Percentiles rank a stretch among this genome's conserved stretches.
Conservation (phyloP, 2,329 filamentous ascomycete genomes). For the Podosphaera xanthii region DNA sequence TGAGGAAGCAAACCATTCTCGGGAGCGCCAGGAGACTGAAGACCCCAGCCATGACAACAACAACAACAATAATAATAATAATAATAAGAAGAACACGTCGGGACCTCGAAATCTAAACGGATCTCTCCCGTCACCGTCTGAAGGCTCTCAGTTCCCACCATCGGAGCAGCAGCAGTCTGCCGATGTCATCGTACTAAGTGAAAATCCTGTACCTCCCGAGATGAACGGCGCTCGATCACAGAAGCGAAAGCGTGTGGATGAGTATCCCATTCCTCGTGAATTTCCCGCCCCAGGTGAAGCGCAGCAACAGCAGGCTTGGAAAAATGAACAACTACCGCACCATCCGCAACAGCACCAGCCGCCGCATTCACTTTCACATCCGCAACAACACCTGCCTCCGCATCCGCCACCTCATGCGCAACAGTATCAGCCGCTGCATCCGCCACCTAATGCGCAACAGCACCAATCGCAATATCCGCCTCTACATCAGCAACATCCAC, state of each 20-base stretch:
- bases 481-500: no score
- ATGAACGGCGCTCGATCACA: constrained; percentile 12
- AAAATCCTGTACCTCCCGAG: constrained; percentile 5
- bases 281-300: constrained; percentile 11
- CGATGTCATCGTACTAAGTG: constrained; percentile 10
- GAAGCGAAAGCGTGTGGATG: constrained; percentile 12
- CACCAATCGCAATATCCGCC: no score
- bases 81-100: not conserved
- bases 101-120: constrained; percentile 5
- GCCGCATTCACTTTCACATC: not conserved
- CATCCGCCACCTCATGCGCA: no score
- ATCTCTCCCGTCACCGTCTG: constrained; percentile 3
- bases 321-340: constrained; percentile 5
- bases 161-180: constrained; percentile 3
- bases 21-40: no score
- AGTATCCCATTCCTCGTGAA: constrained; percentile 9
- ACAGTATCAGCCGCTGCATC: no score
- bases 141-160: not conserved
- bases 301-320: not conserved
- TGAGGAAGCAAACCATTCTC: no score
- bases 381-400: no score
- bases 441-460: no score
- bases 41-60: no score
- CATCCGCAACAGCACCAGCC: constrained; percentile 4
- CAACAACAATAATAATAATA: no score